Conservation (phyloP, 345 rosid genomes). For the Camelina neglecta region DNA sequence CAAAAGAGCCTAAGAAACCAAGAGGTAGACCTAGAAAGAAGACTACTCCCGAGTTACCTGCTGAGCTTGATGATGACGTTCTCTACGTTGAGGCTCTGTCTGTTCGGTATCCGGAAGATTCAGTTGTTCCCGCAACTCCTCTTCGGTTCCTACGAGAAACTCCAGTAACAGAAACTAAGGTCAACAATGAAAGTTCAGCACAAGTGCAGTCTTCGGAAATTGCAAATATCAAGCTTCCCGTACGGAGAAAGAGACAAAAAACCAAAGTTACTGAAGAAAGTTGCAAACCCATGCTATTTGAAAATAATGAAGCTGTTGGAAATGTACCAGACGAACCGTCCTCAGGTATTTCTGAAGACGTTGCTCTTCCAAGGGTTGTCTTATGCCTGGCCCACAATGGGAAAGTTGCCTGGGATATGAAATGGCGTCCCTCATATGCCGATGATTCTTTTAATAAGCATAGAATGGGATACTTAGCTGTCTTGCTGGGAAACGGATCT, state of each 20-base stretch:
- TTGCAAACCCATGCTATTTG: conserved; percentile 33
- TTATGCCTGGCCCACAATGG: conserved; percentile 91
- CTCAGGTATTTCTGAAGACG: conserved; percentile 49
- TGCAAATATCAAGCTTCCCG: conserved; percentile 44
- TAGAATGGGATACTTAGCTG: conserved; percentile 91
- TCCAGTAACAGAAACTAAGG: conserved; percentile 36
- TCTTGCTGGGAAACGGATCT: conserved; percentile 88
- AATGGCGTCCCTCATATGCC: conserved; percentile 69
- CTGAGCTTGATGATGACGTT: conserved; percentile 42
- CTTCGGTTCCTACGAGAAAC: conserved; percentile 42
- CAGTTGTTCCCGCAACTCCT: conserved; percentile 49
- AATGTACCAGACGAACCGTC: conserved; percentile 37
- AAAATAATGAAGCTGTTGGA: conserved; percentile 40
- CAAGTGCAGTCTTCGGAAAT: conserved; percentile 39
- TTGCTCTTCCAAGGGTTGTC: conserved; percentile 71
- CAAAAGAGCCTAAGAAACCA: conserved; percentile 35
- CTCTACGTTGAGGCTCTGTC: conserved; percentile 52
- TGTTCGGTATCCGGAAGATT: conserved; percentile 56
- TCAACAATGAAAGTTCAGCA: conserved; percentile 29
- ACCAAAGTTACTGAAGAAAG: conserved; percentile 40
- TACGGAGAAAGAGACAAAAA: conserved; percentile 45
- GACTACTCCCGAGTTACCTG: conserved; percentile 42
- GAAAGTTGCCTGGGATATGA: conserved; percentile 92
- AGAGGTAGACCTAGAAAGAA: conserved; percentile 47
- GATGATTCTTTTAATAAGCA: conserved; percentile 54